phyloP scores from a whole-genome alignment of 2,329 filamentous ascomycete species.

The Neocucurbitaria cava region DNA sequence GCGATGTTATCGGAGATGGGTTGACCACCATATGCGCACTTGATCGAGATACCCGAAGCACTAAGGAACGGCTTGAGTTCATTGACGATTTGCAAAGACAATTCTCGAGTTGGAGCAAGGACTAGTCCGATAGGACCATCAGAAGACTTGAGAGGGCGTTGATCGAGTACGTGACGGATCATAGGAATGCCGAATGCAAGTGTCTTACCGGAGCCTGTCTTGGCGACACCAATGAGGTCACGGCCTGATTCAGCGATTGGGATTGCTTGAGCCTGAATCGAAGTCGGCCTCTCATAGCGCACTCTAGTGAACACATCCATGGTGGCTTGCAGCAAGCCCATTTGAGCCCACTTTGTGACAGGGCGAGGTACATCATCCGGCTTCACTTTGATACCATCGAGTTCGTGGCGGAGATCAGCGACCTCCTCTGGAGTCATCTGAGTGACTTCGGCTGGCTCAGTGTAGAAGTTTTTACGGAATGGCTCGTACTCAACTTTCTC shows the following conservation, averaged over 20 bases:
- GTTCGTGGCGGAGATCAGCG: slow-evolving; percentile 78
- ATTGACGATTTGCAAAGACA: slow-evolving; percentile 90
- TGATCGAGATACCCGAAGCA: slow-evolving; percentile 80
- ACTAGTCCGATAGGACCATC: slow-evolving; percentile 90
- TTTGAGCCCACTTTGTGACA: slow-evolving; percentile 96
- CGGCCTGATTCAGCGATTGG: slow-evolving; percentile 95
- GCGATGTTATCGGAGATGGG: slow-evolving; percentile 98
- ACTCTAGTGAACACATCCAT: slow-evolving; percentile 83
- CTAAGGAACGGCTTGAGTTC: slow-evolving; percentile 96
- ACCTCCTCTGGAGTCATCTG: slow-evolving; percentile 86
- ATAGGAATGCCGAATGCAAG: slow-evolving; percentile 94
- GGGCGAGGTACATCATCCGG: slow-evolving; percentile 84
- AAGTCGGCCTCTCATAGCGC: slow-evolving; percentile 86
- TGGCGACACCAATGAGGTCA: slow-evolving; percentile 94
- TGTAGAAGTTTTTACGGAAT: slow-evolving; percentile 94
- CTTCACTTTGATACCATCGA: slow-evolving; percentile 91
- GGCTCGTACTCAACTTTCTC: slow-evolving; percentile 82
- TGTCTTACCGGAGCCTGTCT: slow-evolving; percentile 97
- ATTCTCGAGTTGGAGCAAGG: slow-evolving; percentile 91
- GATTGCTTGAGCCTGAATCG: slow-evolving; percentile 94
- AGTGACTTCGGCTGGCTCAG: slow-evolving; percentile 82
- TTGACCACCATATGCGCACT: slow-evolving; percentile 92
- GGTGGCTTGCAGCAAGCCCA: slow-evolving; percentile 85
- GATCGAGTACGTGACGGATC: slow-evolving; percentile 98
- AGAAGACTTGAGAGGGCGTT: slow-evolving; percentile 77